phyloP scores from a whole-genome alignment of 176 grass and related monocot species.

The Poa pratensis region DNA sequence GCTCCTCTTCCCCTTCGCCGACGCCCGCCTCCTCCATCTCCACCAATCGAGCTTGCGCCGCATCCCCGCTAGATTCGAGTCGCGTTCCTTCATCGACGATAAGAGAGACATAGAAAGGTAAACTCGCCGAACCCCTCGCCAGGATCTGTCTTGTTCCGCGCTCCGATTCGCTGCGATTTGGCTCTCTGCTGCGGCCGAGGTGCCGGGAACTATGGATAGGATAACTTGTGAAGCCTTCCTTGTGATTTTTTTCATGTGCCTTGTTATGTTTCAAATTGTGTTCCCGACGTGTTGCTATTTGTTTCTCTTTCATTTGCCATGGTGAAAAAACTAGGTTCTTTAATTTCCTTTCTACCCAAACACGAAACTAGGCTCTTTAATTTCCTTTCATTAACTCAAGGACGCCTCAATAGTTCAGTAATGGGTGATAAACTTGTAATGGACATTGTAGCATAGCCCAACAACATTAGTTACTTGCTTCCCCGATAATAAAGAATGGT shows the following conservation, averaged over 20 bases:
- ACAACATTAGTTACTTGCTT: not conserved
- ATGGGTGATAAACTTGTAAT: not conserved
- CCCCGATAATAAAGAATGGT: not conserved
- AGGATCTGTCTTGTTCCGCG: constrained; percentile 13
- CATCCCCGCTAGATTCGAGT: too few species aligned
- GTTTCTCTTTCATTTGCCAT: not conserved
- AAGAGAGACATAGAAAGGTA: constrained; percentile 21
- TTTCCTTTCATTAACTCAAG: too few species aligned
- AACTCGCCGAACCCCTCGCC: constrained; percentile 11
- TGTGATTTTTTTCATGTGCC: not conserved
- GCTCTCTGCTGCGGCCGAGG: not conserved
- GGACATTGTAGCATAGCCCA: not conserved
- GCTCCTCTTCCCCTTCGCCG: constrained; percentile 2
- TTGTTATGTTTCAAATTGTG: not conserved
- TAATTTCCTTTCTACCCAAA: not conserved
- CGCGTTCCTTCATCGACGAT: not conserved
- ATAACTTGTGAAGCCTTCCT: not conserved
- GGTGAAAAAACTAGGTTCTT: not conserved
- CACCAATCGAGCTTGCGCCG: not conserved
- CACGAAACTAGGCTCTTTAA: too few species aligned
- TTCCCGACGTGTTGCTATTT: not conserved
- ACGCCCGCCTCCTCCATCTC: not conserved
- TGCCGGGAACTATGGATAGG: not conserved
- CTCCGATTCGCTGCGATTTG: constrained; percentile 8
- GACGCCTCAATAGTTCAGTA: not conserved